Evolutionary conservation across 495 filamentous ascomycete species (phyloP).

Genomic region (Evansstolkia leycettana): DNA sequence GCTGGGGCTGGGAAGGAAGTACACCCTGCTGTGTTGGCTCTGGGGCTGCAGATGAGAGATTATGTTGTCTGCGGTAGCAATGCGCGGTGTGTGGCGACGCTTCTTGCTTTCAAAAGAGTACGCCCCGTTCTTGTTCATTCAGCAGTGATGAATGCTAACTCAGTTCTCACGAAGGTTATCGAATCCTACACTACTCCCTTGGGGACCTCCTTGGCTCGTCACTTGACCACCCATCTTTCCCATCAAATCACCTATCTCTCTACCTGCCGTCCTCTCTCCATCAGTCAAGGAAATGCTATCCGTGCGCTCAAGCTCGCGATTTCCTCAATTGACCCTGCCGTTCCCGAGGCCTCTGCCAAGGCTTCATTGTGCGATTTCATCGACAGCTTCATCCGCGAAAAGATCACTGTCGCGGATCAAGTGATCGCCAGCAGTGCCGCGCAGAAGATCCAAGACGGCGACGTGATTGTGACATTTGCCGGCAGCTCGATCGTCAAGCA

Average conservation of each 20-base stretch:
- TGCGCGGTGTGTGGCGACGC: slow-evolving; percentile 72
- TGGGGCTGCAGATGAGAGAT: slow-evolving; percentile 82
- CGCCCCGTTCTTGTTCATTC: slow-evolving; percentile 10
- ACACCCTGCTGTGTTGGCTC: slow-evolving; percentile 71
- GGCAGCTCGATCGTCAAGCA: slow-evolving; percentile 75
- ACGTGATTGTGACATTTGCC: slow-evolving; percentile 82
- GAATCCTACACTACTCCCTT: slow-evolving; percentile 81
- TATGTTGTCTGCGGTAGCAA: slow-evolving; percentile 86
- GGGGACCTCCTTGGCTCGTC: slow-evolving; percentile 70
- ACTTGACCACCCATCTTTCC: slow-evolving; percentile 86
- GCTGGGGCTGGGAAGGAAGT: slow-evolving; percentile 77
- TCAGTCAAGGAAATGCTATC: slow-evolving; percentile 92
- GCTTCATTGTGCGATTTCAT: slow-evolving; percentile 63
- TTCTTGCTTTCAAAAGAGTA: slow-evolving; percentile 83
- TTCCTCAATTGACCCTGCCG: slow-evolving; percentile 69
- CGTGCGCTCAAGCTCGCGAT: slow-evolving; percentile 85
- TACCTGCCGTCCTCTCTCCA: slow-evolving; percentile 82
- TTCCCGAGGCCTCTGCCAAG: slow-evolving; percentile 69
- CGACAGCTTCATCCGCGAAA: slow-evolving; percentile 80
- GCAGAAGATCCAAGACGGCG: slow-evolving; percentile 62
- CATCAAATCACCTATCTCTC: slow-evolving; percentile 91
- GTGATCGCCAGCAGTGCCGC: slow-evolving; percentile 68
- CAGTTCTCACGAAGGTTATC: slow-evolving; percentile 50
- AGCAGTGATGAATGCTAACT: no score
- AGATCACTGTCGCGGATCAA: slow-evolving; percentile 74